These are phyloP conservation scores for Pyrenophora seminiperda DNA, from an alignment of 2,329 filamentous ascomycete genomes.

Conservation along the genomic window DNA sequence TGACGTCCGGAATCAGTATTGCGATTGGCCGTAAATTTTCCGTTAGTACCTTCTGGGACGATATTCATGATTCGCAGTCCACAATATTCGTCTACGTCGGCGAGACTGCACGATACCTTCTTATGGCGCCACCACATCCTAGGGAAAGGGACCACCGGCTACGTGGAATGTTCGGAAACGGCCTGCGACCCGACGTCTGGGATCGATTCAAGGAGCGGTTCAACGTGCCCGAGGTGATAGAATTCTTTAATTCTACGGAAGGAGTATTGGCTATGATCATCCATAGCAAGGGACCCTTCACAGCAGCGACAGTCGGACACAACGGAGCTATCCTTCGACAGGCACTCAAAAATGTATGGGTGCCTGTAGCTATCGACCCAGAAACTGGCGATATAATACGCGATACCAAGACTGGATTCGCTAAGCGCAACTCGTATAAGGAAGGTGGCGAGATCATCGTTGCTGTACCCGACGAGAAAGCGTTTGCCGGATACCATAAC, in stretches of 20 bases:
- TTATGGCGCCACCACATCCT: constrained; percentile 67
- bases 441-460: constrained; percentile 76
- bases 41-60: constrained; percentile 70
- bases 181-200: constrained; percentile 71
- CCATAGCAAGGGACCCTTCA: constrained; percentile 60
- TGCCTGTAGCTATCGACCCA: constrained; percentile 71
- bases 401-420: constrained; percentile 70
- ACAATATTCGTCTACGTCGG: constrained; percentile 78
- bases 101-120: constrained; percentile 73
- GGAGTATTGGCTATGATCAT: constrained; percentile 66
- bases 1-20: constrained; percentile 52
- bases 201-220: constrained; percentile 66
- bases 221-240: constrained; percentile 64
- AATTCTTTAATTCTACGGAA: constrained; percentile 80
- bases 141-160: constrained; percentile 64
- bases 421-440: constrained; percentile 64
- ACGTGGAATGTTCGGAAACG: constrained; percentile 67
- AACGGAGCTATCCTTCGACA: constrained; percentile 66
- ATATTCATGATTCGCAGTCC: constrained; percentile 68
- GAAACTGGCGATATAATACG: constrained; percentile 69
- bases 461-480: constrained; percentile 53
- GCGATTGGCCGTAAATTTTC: constrained; percentile 70
- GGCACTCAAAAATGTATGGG: constrained; percentile 58
- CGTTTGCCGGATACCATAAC: constrained; percentile 68
- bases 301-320: constrained; percentile 66